Percentiles rank a stretch among this genome's conserved stretches.
These are phyloP conservation scores for Stenocarpella maydis DNA, from an alignment of 2,329 filamentous ascomycete genomes.

Conservation along the genomic window DNA sequence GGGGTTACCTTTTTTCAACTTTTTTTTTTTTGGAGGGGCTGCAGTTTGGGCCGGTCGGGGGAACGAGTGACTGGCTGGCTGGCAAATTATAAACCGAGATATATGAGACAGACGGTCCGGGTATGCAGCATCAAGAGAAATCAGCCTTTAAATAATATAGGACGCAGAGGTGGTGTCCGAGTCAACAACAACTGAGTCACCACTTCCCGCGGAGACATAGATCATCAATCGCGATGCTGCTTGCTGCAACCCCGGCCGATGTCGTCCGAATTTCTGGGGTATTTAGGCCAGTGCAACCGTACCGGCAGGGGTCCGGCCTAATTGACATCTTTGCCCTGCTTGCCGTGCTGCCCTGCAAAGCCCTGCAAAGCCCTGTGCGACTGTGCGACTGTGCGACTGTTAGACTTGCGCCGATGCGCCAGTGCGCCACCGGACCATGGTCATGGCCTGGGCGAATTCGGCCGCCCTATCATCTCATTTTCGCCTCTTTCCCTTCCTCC, in stretches of 20 bases:
- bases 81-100: not conserved
- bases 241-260: conserved; percentile 18
- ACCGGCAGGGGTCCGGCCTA: not conserved
- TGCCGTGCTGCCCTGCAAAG: too few species aligned
- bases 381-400: not conserved
- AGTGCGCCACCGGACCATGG: not conserved
- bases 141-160: not conserved
- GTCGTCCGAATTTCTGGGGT: conserved; percentile 30
- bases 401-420: not conserved
- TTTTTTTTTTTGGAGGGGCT: conserved; percentile 26
- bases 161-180: not conserved
- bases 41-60: not conserved
- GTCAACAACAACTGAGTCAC: conserved; percentile 31
- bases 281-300: conserved; percentile 3
- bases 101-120: not conserved
- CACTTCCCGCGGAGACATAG: not conserved
- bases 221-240: conserved; percentile 2
- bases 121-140: not conserved
- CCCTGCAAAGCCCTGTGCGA: not conserved
- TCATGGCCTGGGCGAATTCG: too few species aligned
- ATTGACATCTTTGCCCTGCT: not conserved
- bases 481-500: not conserved
- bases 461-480: too few species aligned
- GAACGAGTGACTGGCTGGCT: not conserved
- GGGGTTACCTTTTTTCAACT: not conserved